Evolutionary conservation across 2,329 filamentous ascomycete species (phyloP).

Genomic region (Torrubiella hemipterigena): DNA sequence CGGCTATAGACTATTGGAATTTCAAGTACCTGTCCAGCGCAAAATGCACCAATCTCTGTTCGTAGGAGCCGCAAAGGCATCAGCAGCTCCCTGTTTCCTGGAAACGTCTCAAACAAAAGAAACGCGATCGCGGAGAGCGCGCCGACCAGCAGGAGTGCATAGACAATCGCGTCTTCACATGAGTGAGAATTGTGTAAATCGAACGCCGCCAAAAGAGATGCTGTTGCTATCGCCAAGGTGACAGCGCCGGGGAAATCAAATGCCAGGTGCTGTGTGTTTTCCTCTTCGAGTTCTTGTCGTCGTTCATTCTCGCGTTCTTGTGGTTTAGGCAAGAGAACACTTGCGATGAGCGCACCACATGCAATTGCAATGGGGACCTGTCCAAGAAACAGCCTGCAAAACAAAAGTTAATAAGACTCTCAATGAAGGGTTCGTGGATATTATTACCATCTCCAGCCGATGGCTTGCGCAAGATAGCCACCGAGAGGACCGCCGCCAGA

Average conservation of each 20-base stretch:
- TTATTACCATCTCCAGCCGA: constrained; percentile 1
- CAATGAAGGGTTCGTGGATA: not conserved
- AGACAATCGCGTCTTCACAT: not conserved
- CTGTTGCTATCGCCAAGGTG: not conserved
- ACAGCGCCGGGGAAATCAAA: constrained; percentile 1
- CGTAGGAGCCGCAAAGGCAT: not conserved
- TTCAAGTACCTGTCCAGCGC: constrained; percentile 1
- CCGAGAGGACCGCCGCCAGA: not conserved
- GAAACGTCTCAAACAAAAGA: constrained; percentile 1
- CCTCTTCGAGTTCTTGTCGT: not conserved
- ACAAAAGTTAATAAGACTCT: not conserved
- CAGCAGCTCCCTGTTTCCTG: not conserved
- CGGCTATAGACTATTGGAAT: not conserved
- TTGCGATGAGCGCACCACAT: not conserved
- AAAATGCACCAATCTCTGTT: constrained; percentile 1
- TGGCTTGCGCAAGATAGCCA: not conserved
- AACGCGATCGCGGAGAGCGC: not conserved
- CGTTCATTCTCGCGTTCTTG: not conserved
- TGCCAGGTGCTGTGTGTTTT: not conserved
- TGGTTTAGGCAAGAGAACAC: not conserved
- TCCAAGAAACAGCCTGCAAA: constrained; percentile 1
- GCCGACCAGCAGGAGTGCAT: not conserved
- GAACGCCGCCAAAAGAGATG: not conserved
- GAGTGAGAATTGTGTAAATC: not conserved
- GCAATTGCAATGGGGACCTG: constrained; percentile 1